Evolutionary conservation across 2,329 filamentous ascomycete species (phyloP), one percentile per base, ranked within the genome.

Genomic region (Ceratocystis lukuohia): DNA sequence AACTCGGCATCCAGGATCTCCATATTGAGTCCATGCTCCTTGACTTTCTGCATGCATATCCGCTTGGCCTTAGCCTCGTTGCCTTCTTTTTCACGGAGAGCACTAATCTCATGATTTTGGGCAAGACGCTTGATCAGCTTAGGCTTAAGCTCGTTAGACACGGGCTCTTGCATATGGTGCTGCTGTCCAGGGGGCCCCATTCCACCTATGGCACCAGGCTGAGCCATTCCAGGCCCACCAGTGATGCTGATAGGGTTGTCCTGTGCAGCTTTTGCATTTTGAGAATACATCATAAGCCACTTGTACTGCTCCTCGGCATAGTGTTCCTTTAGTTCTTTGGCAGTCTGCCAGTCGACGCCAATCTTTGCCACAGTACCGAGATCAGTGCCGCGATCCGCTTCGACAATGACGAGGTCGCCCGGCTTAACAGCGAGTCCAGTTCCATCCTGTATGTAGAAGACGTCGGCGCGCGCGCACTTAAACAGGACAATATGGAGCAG

Each of bases 1-100:
- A 96, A 99, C 74, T 99, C 94, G 3, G 94, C 94, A 76, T 99
- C 94, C 5, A 99, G 84, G 69, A 99, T 97, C 75, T 99, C 94
- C 94, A 99, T 97, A 71, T 95, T 92, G 33, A 97, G 81, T 61
- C 90, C 87, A 75, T 97, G 92, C 73, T 97, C 93, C 70, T 88
- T 88, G 65, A 96, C 94, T 76, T 97, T 99, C 72, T 96, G 90
- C 80, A 96, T 94, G 74, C 92, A 96, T 56, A 96, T 88, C 66
- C 94, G 86, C 78, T 99, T 97, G 0, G 94, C 94, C 75, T 97
- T 97, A 20, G 94, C 94, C 75, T 99, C 94, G 69, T 95, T 94
- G 48, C 92, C 93, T 77, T 99, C 94, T 75, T 99, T 99, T 72
- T 97, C 94, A 68, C 91, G 86, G 70, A 99, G 80, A 68, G 87